These are phyloP conservation scores for Pseudomassariella vexata DNA, from an alignment of 2,329 filamentous ascomycete species.

Conservation along the genomic window DNA sequence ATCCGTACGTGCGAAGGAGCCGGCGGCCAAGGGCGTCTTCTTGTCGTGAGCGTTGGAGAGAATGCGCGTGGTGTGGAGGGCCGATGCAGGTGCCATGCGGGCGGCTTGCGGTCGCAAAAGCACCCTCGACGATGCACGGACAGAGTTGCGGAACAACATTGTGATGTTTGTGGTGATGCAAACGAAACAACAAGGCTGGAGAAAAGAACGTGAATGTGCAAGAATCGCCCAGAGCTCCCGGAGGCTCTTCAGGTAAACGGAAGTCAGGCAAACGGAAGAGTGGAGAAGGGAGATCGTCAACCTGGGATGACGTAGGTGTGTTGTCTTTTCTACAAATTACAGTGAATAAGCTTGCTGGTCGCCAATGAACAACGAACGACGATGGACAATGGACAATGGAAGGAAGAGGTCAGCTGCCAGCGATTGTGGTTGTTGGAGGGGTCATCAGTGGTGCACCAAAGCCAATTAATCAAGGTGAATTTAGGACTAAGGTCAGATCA, in stretches of 20 bases:
- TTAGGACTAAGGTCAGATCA: no score
- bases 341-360: neutral
- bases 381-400: no score
- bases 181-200: neutral
- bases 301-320: slow-evolving; percentile 5
- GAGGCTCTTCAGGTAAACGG: neutral
- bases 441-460: neutral
- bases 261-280: no score
- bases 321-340: neutral
- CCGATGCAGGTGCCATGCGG: neutral
- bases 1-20: slow-evolving; percentile 74
- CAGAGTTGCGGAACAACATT: slow-evolving; percentile 4
- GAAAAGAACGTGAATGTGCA: neutral
- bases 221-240: neutral
- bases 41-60: slow-evolving; percentile 19
- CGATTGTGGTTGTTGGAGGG: neutral
- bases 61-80: slow-evolving; percentile 20
- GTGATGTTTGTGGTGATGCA: neutral
- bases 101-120: slow-evolving; percentile 1
- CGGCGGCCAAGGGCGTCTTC: slow-evolving; percentile 30
- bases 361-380: no score
- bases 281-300: no score
- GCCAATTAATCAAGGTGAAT: neutral
- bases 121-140: neutral
- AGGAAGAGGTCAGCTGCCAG: neutral